Percentiles rank a stretch among this genome's conserved stretches.
Conservation (phyloP, 208 protist species). For the Leptomonas seymouri region DNA sequence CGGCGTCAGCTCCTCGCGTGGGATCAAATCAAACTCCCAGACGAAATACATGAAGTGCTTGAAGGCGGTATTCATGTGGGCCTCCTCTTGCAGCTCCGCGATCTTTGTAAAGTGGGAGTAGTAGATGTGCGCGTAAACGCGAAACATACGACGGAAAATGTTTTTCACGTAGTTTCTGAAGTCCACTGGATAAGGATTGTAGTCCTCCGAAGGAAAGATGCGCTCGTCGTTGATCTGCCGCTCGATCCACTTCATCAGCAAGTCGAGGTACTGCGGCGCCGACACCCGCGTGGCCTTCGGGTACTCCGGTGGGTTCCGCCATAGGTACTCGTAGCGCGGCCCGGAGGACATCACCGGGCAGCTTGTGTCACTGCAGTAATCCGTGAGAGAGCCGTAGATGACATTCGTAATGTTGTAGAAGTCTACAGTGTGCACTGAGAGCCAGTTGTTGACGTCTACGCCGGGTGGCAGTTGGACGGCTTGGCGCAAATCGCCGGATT, state of each 20-base stretch:
- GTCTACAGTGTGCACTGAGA: constrained; percentile 98
- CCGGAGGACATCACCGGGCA: constrained; percentile 98
- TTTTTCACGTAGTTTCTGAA: constrained; percentile 92
- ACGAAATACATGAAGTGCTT: constrained; percentile 94
- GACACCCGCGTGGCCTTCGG: constrained; percentile 96
- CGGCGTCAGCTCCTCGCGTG: constrained; percentile 78
- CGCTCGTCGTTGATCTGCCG: constrained; percentile 95
- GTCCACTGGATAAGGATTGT: constrained; percentile 86
- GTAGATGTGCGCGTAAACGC: constrained; percentile 99
- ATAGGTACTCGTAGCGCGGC: constrained; percentile 97
- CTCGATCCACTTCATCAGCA: constrained; percentile 99
- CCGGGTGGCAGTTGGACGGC: constrained; percentile 95
- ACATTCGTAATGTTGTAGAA: constrained; percentile 99
- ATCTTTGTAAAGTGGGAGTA: constrained; percentile 98
- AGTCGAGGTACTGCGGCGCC: constrained; percentile 98
- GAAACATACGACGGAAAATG: constrained; percentile 98
- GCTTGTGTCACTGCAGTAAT: constrained; percentile 96
- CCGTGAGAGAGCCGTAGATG: constrained; percentile 98
- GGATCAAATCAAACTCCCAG: constrained; percentile 90
- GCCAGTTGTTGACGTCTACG: constrained; percentile 98
- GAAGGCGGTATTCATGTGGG: constrained; percentile 98
- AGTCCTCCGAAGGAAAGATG: constrained; percentile 96
- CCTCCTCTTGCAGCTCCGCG: constrained; percentile 94
- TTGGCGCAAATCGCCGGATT: constrained; percentile 94
- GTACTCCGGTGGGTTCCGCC: constrained; percentile 95